Conservation (phyloP, 257 asterid genomes). For the Penstemon eatonii region DNA sequence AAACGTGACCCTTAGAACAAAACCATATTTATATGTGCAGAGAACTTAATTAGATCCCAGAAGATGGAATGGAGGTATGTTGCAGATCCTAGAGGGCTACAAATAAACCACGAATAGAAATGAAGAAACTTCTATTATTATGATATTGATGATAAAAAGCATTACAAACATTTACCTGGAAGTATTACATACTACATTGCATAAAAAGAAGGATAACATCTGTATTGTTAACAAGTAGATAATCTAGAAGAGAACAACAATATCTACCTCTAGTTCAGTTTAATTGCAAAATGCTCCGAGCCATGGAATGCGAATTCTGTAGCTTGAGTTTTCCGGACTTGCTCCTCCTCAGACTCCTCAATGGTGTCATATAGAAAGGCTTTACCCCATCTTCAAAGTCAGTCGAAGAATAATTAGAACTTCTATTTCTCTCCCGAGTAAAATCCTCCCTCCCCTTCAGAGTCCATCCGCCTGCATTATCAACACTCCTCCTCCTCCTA, state of each 20-base stretch:
- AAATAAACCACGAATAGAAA: neutral
- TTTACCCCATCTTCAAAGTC: constrained; percentile 45
- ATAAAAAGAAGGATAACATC: constrained; percentile 26
- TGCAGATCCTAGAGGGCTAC: neutral
- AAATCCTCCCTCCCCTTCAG: constrained; percentile 46
- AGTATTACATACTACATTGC: constrained; percentile 38
- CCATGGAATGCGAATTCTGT: constrained; percentile 38
- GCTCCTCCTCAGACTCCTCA: constrained; percentile 60
- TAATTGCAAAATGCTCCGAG: constrained; percentile 48
- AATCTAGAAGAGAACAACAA: constrained; percentile 26
- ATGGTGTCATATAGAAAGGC: constrained; percentile 81
- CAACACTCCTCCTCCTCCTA: constrained; percentile 51
- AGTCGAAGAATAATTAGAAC: constrained; percentile 38
- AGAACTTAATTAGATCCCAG: neutral
- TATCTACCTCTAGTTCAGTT: constrained; percentile 47
- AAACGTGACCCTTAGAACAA: neutral
- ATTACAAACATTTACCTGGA: constrained; percentile 26
- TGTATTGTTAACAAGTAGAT: constrained; percentile 30
- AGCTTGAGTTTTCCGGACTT: constrained; percentile 50
- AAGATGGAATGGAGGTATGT: neutral
- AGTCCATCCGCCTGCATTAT: constrained; percentile 39
- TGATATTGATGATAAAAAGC: constrained; percentile 20
- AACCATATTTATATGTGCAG: neutral
- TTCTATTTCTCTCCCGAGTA: constrained; percentile 46
- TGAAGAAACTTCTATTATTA: constrained; percentile 28